phyloP scores from a whole-genome alignment of 441 rosid genomes.

The Kokia cookei region DNA sequence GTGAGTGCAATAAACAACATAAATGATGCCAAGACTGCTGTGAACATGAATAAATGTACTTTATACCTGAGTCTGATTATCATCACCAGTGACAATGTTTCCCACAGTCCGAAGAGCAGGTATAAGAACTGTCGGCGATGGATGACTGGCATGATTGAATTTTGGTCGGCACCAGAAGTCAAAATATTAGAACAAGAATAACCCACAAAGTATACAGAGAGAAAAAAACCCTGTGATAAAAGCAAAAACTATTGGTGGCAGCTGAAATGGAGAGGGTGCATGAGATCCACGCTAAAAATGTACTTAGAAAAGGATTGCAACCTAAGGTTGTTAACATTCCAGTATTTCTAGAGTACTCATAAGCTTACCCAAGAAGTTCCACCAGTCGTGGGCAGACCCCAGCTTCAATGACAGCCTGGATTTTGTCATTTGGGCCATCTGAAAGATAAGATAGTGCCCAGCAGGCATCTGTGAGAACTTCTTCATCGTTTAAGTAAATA shows the following conservation, averaged over 20 bases:
- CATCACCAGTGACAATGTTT: constrained; percentile 18
- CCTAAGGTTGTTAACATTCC: neutral
- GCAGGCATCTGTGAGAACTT: constrained; percentile 19
- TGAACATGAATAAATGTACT: neutral
- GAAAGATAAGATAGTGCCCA: constrained; percentile 18
- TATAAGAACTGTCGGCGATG: constrained; percentile 14
- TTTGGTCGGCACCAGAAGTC: neutral
- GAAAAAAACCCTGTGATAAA: neutral
- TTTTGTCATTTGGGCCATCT: constrained; percentile 18
- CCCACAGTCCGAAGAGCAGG: constrained; percentile 21
- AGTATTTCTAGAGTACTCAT: neutral
- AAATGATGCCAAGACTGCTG: neutral
- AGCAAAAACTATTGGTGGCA: neutral
- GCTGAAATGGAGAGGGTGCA: neutral
- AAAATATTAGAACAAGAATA: neutral
- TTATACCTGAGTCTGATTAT: constrained; percentile 16
- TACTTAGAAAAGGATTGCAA: neutral
- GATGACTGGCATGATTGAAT: constrained; percentile 9
- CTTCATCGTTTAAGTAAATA: constrained; percentile 16
- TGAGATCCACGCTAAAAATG: neutral
- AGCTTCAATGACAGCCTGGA: constrained; percentile 18
- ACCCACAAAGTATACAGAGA: neutral
- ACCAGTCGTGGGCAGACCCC: constrained; percentile 15
- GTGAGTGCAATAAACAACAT: neutral
- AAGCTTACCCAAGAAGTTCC: constrained; percentile 13